Conservation (phyloP, 768 basidiomycete genomes). For the Russula brevipes region DNA sequence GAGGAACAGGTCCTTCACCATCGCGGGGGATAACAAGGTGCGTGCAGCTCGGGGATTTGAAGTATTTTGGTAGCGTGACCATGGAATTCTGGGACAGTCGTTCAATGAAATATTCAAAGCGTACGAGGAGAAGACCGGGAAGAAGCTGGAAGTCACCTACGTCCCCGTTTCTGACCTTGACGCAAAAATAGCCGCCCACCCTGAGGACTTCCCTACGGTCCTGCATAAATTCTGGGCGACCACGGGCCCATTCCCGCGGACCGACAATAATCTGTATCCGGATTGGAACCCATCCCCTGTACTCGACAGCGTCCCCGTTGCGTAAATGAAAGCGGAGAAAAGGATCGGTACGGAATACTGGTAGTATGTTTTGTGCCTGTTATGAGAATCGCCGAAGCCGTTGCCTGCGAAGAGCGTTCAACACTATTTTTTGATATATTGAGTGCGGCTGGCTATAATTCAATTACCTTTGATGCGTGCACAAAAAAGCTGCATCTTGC, state of each 20-base stretch:
- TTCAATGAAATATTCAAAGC: conserved; percentile 24
- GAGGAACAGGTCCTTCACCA: conserved; percentile 6
- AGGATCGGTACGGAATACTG: neutral
- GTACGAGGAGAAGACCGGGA: conserved; percentile 23
- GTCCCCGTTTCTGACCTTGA: conserved; percentile 15
- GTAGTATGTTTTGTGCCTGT: neutral
- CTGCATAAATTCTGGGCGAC: conserved; percentile 16
- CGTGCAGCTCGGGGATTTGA: neutral
- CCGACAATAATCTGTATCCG: conserved; percentile 22
- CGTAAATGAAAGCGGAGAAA: neutral
- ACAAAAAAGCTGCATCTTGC: no score
- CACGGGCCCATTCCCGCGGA: neutral
- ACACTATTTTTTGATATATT: no score
- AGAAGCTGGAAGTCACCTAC: conserved; percentile 24
- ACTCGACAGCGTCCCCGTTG: conserved; percentile 13
- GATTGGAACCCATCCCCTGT: conserved; percentile 25
- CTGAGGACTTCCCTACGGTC: neutral
- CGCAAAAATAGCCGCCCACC: conserved; percentile 13
- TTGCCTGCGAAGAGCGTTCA: no score
- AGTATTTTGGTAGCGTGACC: neutral
- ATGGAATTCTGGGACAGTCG: neutral
- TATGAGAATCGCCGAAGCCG: neutral
- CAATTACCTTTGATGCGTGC: no score
- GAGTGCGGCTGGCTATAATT: no score
- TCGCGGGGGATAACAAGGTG: conserved; percentile 19